Evolutionary conservation across 1,284 basidiomycete species (phyloP), one percentile per base, ranked within the genome.

Genomic region (Ganoderma lingzhi): DNA sequence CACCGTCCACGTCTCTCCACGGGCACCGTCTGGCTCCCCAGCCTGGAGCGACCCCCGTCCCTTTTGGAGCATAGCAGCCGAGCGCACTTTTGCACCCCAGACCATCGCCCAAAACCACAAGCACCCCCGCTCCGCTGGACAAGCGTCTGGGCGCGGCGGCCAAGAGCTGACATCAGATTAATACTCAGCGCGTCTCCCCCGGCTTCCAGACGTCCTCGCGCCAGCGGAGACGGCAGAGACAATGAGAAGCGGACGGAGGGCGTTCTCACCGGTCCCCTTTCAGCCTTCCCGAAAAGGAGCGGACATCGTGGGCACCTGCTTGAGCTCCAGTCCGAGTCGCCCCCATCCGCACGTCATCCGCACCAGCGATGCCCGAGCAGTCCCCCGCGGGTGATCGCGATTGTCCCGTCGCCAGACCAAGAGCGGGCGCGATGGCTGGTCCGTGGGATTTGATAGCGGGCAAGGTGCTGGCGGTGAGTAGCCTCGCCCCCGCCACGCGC

Each of bases 191-290:
- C 56, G 35, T 59, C 56, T 59, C 14, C 12, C 32, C 19, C 9
- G 8, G 35, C 48, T 51, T 51, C 48, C 2, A 51, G 41, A 42
- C 41, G 15, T 32, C 42, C 61, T 45, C 61, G 42, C 61, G 45
- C 53, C 10, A 9, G 30, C 53, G 6, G 30, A 30, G 30, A 56
- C 45, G 28, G 61, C 61, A 62, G n/a, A 62, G 61, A 45, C 45
- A 62, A 62, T 62, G 42, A 42, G 45, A 51, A 44, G 42, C 61
- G n/a, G 23, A 62, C 60, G 35, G 35, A 39, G 39, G 9, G 59
- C 64, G 65, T 72, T 72, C 74, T 69, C 74, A 71, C 74, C 71
- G 63, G 65, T 30, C 28, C 60, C 74, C 75, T 76, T 76, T 76
- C 69, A 75, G 62, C 68, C 71, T 76, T 71, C 75, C 75, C 68